Base-by-base conservation (phyloP, 345 rosid genomes). In the Raphanus sativus region DNA sequence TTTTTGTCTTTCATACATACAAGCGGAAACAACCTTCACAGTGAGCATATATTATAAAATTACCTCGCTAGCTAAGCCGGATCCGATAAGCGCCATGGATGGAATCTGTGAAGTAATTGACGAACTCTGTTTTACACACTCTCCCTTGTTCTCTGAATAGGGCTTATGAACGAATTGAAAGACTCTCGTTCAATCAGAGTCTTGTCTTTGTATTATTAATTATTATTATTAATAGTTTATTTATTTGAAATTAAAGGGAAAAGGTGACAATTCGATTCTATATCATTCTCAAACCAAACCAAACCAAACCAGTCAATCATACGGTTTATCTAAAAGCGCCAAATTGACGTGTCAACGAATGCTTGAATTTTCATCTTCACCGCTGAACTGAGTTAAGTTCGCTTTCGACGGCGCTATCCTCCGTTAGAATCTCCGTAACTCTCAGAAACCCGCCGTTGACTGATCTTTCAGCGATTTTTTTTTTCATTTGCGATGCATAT, bases 271-370 rank as follows among this genome's bases (percentile, higher is more conserved):
- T 75, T 65, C 29, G 54, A 11, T 58, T 15, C 34, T 40, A 11
- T 71, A 67, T 65, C 32, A 12, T 42, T 13, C 33, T 32, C 38
- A 63, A 64, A 55, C 48, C 72, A 29, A 40, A 52, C 66, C 38
- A 63, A 64, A 55, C 48, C 72, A 29, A 40, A 52, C 66, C 63
- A 56, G 28, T 4, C 40, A 59, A 72, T 58, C 65, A 13, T 24
- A 36, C 77, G 62, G 69, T 59, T 30, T 2, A 79, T 15, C 81
- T 45, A 86, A 75, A 78, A 91, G 84, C 83, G 83, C 99, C 99
- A 96, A 2, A 89, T 91, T 70, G 98, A 96, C 78, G 89, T 96
- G 91, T 97, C 86, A 38, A 90, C 86, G 0, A n/a, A n/a, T n/a
- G n/a, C n/a, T n/a, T n/a, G n/a, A n/a, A n/a, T n/a, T n/a, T n/a